Evolutionary conservation across 192 early-diverging fungal genomes (phyloP), one percentile per base, ranked within the genome.

Genomic region (Podila epicladia): DNA sequence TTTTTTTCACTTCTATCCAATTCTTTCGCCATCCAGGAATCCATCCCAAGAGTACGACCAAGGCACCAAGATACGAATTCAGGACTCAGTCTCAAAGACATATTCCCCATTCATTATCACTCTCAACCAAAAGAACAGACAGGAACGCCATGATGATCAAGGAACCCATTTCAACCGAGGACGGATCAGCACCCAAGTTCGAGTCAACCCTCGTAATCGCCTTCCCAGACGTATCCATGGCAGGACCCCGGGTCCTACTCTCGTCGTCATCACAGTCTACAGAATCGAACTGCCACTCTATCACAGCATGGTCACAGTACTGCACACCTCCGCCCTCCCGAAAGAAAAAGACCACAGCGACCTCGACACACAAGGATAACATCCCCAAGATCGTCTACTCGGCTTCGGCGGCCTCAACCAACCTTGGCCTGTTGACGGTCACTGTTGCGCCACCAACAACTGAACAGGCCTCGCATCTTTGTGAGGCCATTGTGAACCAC

Each of bases 401-500:
- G 22, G 58, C 66, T 6, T 9, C 29, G 28, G 22, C 66, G 11
- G 26, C 5, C 22, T 51, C 22, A 24, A 28, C n/a, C 28, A 53
- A 19, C 62, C 17, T 75, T 38, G 60, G 74, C 24, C 58, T 78
- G 15, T 35, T 78, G 50, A 67, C 69, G 6, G 64, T 71, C 9
- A 11, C 65, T 5, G 45, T 60, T 13, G 50, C 75, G 1, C 75
- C 75, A 1, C 68, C 75, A 45, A 71, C 75, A 0, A 71, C 59
- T 3, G 75, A 78, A n/a, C 75, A 78, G 59, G 64, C 64, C 7
- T 63, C 69, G 0, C 20, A 71, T 49, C 58, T 78, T 13, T 78
- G 75, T 49, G 64, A 78, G 26, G 69, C 75, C 9, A 71, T 78
- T 58, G 69, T 78, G 58, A 62, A 32, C 33, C 75, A 78, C n/a